Base-by-base conservation (phyloP, 2,329 filamentous ascomycete species). In the Ophiocordyceps camponoti-floridani region DNA sequence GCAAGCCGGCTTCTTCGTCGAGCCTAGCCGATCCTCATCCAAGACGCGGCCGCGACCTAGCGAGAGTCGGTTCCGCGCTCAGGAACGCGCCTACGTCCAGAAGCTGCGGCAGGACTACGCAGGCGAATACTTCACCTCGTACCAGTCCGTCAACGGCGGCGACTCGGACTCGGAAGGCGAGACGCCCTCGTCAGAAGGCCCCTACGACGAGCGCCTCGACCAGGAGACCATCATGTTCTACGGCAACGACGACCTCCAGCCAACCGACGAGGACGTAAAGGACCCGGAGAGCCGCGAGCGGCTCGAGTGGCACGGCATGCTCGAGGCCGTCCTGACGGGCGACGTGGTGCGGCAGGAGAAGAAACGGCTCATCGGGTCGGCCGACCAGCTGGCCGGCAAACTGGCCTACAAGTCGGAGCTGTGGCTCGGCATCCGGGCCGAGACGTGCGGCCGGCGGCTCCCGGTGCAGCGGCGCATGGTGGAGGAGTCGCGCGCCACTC, bases 321-420 rank as follows among this genome's bases (percentile, higher is more conserved):
- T 98, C 46, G 85, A 89, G 47, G 93, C 89, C 13, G 91, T 98
- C 4, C 67, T 98, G 52, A 95, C 88, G 1, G 91, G 91, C 51
- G 91, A 98, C 60, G 91, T 98, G 9, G 89, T 98, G 47, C 85
- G 86, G 55, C 91, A 98, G 62, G 91, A 98, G 65, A 98, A 98
- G 70, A 94, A 94, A 62, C 79, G 91, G 41, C 63, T 98, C 55
- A 91, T 93, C 52, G 88, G 86, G 41, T 81, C 84, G 4, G 69
- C 71, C 12, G 77, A 80, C 44, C 69, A 72, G 51, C 66, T 72
- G 48, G 58, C 65, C 9, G 72, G 69, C 45, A 74, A 74, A 50
- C 69, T 74, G 43, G 83, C 85, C 41, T 77, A 87, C 50, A 82
- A 83, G 55, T 75, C 77, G 30, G 83, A 84, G 57, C 72, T 96